A percentile compares a stretch with the other conserved stretches of the same genome.
phyloP scores from a whole-genome alignment of 73 alveolate genomes.

The Paramecium bursaria region DNA sequence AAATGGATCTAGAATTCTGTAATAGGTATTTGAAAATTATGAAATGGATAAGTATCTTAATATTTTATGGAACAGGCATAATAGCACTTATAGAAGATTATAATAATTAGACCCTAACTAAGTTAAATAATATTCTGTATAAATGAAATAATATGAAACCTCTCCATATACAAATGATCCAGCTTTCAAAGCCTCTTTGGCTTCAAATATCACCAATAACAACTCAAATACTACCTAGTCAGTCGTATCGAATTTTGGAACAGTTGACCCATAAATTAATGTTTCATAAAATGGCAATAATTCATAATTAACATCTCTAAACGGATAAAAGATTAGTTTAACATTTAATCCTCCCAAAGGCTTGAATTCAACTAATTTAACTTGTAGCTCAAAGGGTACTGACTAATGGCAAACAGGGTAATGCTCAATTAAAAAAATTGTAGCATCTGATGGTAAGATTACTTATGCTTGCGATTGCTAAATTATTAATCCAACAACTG shows the following conservation, averaged over 20 bases:
- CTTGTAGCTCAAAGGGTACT: background rate
- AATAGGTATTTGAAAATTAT: no score
- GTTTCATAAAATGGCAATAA: background rate
- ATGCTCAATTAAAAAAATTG: background rate
- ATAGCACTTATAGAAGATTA: no score
- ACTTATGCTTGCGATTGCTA: slow-evolving; percentile 5
- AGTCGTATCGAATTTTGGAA: slow-evolving; percentile 29
- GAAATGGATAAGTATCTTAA: no score
- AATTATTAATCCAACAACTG: slow-evolving; percentile 19
- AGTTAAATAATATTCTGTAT: no score
- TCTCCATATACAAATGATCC: no score
- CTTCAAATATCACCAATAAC: no score
- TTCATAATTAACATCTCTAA: background rate
- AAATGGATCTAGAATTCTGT: no score
- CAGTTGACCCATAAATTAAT: background rate
- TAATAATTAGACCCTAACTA: no score
- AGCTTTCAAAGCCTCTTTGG: no score
- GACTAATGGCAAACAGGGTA: slow-evolving; percentile 6
- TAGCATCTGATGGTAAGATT: background rate
- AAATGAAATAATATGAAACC: no score
- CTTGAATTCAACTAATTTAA: background rate
- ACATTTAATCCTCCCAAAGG: background rate
- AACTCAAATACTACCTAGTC: background rate
- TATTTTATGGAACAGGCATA: no score
- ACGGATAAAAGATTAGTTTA: background rate